Base-by-base conservation (phyloP, 306 rosid genomes). In the Cicer arietinum region DNA sequence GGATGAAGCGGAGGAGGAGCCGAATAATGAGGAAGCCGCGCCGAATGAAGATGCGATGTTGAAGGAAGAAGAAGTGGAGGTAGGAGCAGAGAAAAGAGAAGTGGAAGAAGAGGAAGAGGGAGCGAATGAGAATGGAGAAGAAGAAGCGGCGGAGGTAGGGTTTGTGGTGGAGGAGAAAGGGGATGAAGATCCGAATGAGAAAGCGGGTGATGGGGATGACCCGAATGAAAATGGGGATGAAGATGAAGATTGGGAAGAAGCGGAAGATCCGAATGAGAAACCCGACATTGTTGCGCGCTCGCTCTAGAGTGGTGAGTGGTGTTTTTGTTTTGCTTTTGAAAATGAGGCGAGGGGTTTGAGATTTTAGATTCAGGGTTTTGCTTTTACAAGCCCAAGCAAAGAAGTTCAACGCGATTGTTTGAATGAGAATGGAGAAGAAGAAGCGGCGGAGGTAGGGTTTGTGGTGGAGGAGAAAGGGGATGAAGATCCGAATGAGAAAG, bases 261-360 rank as follows among this genome's bases (percentile, higher is more conserved):
- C 76, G 16, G 80, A 52, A 39, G 90, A 80, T 75, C 90, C 91
- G 52, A 80, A 77, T 0, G 80, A 1, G 77, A 85, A 86, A n/a
- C 96, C 89, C 78, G 93, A 77, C 96, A 92, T 91, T 76, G 77
- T 83, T 37, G 42, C 57, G 59, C 39, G 59, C 17, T 14, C 16
- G 40, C 70, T 39, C 65, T 30, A 30, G 37, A 6, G 14, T 25
- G 2, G 62, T 1, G 69, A 30, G 42, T 64, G 14, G 50, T 7
- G 10, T 46, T 59, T 47, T 47, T 25, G 44, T 30, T 47, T 13
- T 0, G 69, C 14, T 25, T 76, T 54, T 65, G 67, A 76, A 76
- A 76, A 44, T 37, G 10, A 22, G 20, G 39, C 7, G 40, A 42
- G 52, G 39, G 25, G 14, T 5, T 18, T 30, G 37, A 30, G 37